Evolutionary conservation across 2,329 filamentous ascomycete species (phyloP), one percentile per base, ranked within the genome.

Genomic region (Acrocalymma vagum): DNA sequence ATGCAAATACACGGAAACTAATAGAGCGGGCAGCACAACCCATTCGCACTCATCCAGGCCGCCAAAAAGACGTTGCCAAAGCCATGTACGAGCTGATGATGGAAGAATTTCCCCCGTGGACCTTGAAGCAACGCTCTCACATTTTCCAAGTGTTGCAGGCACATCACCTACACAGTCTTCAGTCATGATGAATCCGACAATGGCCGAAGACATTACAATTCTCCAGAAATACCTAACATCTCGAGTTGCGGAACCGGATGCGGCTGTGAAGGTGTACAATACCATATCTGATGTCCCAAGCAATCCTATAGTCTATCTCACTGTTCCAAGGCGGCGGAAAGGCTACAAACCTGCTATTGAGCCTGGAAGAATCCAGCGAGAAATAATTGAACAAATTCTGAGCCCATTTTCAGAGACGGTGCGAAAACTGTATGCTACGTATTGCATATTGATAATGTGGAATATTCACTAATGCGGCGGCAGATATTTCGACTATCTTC

Each of bases 161-260:
- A 45, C 51, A 4, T 53, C 47, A 7, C 45, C 43, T 10, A 48
- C 44, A 11, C 38, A 58, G 16, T 53, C 49, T 3, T 52, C 52
- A 3, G 31, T 58, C 22, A 53, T 53, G 50, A 53, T 58, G 52
- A 53, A 53, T 20, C 48, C 52, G 1, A 45, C 37, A 8, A 58
- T 58, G 54, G 49, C 52, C 9, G 54, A 55, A 29, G 50, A 58
- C 14, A 58, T 58, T 7, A 40, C 52, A 22, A 29, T 58, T 3
- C 21, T 58, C 9, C 43, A 55, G 21, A 45, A 54, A 22, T 55
- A 58, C 21, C 14, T 58, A 25, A 51, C 39, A 6, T 42, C 40
- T 8, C 41, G 38, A 7, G 35, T 42, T 3, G 22, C 24, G 6
- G 34, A 38, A 32, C 27, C 17, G 20, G 14, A 25, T 7, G 3